Evolutionary conservation across 345 rosid species (phyloP), one percentile per base, ranked within the genome.

Genomic region (Rubroshorea leprosula): DNA sequence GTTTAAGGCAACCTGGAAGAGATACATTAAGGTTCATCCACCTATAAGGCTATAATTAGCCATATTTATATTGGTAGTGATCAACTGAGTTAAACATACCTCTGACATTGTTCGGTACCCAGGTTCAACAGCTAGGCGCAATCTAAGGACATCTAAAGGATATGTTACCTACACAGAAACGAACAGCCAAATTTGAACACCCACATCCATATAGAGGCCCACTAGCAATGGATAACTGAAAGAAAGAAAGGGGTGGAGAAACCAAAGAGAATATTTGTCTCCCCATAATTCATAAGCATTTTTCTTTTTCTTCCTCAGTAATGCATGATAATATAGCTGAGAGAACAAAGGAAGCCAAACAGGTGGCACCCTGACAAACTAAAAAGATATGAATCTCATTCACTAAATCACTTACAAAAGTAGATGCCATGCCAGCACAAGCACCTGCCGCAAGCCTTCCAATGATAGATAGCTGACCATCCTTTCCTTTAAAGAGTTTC

Each of bases 371-470:
- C 24, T 2, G 11, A 20, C 47, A 23, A 19, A 45, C 51, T 50
- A 51, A 31, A 57, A 23, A 13, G 63, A 63, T 18, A 25, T 23
- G 45, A 56, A 23, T 19, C 29, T 35, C 45, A 48, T 65, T 16
- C 19, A 55, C 47, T 13, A 24, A 31, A 58, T 46, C 27, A 81
- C 96, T 79, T 62, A 89, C 99, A 72, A 87, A 79, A 72, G 99
- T 93, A 57, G 99, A 93, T 12, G 99, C 87, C 96, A 93, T 93
- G 78, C 97, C 99, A 72, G 99, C 97, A 79, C 97, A 89, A 78
- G 99, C 97, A 68, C 99, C 97, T 0, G 97, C 97, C 0, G 84
- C 91, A 61, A 93, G 92, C 79, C 99, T 93, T 67, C 90, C 99
- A 18, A 87, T 58, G 62, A 92, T 83, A 26, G 95, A 80, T 67